Evolutionary conservation across 345 rosid genomes (phyloP).

Genomic region (Erysimum cheiranthoides): DNA sequence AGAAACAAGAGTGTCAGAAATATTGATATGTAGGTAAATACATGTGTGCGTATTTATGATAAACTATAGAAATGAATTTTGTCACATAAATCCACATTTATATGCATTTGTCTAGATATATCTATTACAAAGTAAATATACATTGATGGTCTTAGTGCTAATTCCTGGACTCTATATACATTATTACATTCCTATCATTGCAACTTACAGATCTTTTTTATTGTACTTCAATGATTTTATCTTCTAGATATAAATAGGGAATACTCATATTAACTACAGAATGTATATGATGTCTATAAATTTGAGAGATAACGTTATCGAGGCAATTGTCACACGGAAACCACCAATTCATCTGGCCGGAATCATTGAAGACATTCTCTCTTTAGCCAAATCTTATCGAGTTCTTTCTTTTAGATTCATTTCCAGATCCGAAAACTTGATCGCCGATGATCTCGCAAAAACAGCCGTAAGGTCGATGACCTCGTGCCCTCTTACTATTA

Average conservation of each 20-base stretch:
- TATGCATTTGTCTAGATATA: neutral
- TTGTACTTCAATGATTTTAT: neutral
- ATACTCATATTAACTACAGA: neutral
- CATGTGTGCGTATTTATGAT: slow-evolving; percentile 34
- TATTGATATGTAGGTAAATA: slow-evolving; percentile 26
- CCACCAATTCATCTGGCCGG: too few relatives aligned
- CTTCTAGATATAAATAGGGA: neutral
- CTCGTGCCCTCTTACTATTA: too few relatives aligned
- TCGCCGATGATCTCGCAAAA: too few relatives aligned
- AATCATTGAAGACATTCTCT: too few relatives aligned
- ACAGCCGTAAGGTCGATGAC: too few relatives aligned
- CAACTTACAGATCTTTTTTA: neutral
- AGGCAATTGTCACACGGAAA: too few relatives aligned
- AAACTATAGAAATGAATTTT: slow-evolving; percentile 14
- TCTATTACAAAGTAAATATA: neutral
- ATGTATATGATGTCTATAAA: neutral
- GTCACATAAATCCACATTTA: neutral
- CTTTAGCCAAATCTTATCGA: too few relatives aligned
- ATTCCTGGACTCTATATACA: neutral
- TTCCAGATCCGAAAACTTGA: too few relatives aligned
- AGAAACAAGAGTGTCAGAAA: slow-evolving; percentile 47
- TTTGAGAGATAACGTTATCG: slow-evolving; percentile 4
- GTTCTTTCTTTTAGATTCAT: too few relatives aligned
- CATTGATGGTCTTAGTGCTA: neutral
- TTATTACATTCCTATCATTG: neutral